A percentile compares a stretch with the other conserved stretches of the same genome.
Evolutionary conservation across 768 basidiomycete species (phyloP).

Genomic region (Suillus paluster): DNA sequence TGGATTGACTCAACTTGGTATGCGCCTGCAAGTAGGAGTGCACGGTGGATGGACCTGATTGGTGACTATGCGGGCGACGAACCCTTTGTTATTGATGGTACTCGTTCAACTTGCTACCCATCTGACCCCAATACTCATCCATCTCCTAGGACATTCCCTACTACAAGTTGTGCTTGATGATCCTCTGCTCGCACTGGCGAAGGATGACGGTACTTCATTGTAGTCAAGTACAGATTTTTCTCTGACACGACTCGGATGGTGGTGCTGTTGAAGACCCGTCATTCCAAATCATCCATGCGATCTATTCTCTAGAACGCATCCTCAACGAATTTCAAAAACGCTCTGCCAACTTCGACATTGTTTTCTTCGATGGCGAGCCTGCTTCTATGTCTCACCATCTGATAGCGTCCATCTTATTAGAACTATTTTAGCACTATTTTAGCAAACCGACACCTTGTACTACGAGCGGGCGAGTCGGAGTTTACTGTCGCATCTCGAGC

Average conservation of each 20-base stretch:
- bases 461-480: conserved; percentile 39
- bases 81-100: conserved; percentile 68
- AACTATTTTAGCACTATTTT: not conserved
- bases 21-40: conserved; percentile 35
- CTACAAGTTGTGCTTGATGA: conserved; percentile 65
- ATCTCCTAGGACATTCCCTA: conserved; percentile 59
- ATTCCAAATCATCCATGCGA: conserved; percentile 68
- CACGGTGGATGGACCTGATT: conserved; percentile 70
- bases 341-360: conserved; percentile 60
- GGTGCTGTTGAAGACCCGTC: conserved; percentile 43
- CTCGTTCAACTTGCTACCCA: not conserved
- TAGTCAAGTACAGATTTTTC: not conserved
- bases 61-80: conserved; percentile 74
- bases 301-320: conserved; percentile 53
- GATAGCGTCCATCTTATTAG: not conserved
- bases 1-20: conserved; percentile 47
- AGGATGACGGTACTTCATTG: conserved; percentile 41
- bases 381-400: not conserved
- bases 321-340: conserved; percentile 53
- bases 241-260: conserved; percentile 6
- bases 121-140: conserved; percentile 7
- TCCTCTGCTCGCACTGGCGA: conserved; percentile 60
- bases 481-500: conserved; percentile 49
- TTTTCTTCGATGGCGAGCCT: conserved; percentile 59
- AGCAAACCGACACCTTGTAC: conserved; percentile 51